Percentiles rank a stretch among this genome's conserved stretches.
Conservation (phyloP, 176 grass and related monocot species). For the Leersia perrieri region DNA sequence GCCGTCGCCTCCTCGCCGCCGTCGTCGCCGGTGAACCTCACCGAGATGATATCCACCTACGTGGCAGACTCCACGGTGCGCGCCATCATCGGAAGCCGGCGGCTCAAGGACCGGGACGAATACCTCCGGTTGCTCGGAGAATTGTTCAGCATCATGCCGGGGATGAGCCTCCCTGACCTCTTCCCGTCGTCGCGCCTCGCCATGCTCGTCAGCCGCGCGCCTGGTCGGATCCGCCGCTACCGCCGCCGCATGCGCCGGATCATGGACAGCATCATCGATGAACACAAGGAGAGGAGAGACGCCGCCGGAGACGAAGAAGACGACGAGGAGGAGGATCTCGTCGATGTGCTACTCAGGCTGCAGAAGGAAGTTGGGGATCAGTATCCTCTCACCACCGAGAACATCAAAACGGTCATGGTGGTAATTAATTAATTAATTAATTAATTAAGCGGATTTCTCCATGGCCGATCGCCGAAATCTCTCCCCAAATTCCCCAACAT, state of each 20-base stretch:
- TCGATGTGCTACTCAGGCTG: slow-evolving; percentile 48
- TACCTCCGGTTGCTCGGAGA: slow-evolving; percentile 30
- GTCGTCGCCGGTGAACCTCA: slow-evolving; percentile 13
- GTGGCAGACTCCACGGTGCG: slow-evolving; percentile 42
- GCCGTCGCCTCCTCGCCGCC: background rate
- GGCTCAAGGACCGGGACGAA: slow-evolving; percentile 31
- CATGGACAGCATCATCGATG: slow-evolving; percentile 43
- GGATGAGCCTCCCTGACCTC: slow-evolving; percentile 58
- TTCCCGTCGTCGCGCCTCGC: slow-evolving; percentile 53
- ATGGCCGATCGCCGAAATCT: background rate
- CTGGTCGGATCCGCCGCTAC: slow-evolving; percentile 1
- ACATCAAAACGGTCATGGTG: slow-evolving; percentile 50
- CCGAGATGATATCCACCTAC: background rate
- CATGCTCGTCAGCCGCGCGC: slow-evolving; percentile 32
- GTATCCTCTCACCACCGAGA: slow-evolving; percentile 52
- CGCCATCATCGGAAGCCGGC: slow-evolving; percentile 46
- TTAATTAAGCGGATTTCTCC: too few species aligned
- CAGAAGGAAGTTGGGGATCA: slow-evolving; percentile 32
- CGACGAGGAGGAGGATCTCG: slow-evolving; percentile 35
- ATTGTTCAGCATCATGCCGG: slow-evolving; percentile 36
- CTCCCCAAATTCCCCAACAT: too few species aligned
- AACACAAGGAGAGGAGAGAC: slow-evolving; percentile 26
- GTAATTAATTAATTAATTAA: too few species aligned
- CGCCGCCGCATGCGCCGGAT: slow-evolving; percentile 23
- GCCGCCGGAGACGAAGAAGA: background rate